A percentile compares a stretch with the other conserved stretches of the same genome.
Evolutionary conservation across 768 basidiomycete genomes (phyloP).

Genomic region (Hygrophoropsis aurantiaca): DNA sequence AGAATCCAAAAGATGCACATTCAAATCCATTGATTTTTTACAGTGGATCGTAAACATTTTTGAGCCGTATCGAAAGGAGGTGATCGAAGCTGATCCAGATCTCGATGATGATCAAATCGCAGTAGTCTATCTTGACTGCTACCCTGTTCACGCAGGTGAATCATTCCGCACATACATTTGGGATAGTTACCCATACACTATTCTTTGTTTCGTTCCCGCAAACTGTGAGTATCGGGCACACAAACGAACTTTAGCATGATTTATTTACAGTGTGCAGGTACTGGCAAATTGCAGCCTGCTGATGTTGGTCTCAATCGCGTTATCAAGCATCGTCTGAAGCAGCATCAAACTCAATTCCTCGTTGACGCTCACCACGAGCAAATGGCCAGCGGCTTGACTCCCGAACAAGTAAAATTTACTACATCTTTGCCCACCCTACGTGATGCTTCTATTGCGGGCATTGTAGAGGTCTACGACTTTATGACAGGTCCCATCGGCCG

Average conservation of each 20-base stretch:
- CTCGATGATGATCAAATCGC: slow-evolving; percentile 13
- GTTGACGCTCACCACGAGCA: slow-evolving; percentile 15
- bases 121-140: slow-evolving; percentile 25
- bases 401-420: slow-evolving; percentile 14
- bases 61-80: slow-evolving; percentile 4
- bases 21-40: neutral
- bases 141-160: slow-evolving; percentile 26
- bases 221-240: slow-evolving; percentile 20
- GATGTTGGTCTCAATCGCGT: slow-evolving; percentile 29
- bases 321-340: slow-evolving; percentile 25
- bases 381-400: slow-evolving; percentile 13
- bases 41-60: slow-evolving; percentile 16
- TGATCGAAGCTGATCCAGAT: slow-evolving; percentile 11
- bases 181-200: slow-evolving; percentile 1
- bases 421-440: slow-evolving; percentile 19
- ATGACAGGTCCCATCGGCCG: slow-evolving; percentile 9
- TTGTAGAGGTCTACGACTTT: slow-evolving; percentile 17
- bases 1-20: neutral
- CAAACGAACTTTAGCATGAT: slow-evolving; percentile 12
- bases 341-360: slow-evolving; percentile 11
- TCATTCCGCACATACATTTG: slow-evolving; percentile 15
- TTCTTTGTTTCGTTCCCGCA: slow-evolving; percentile 23
- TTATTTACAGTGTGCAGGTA: slow-evolving; percentile 2
- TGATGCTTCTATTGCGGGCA: slow-evolving; percentile 16
- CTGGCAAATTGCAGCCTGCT: slow-evolving; percentile 24